These are phyloP conservation scores for Amylocarpus encephaloides DNA, from an alignment of 2,329 filamentous ascomycete genomes.

Conservation along the genomic window DNA sequence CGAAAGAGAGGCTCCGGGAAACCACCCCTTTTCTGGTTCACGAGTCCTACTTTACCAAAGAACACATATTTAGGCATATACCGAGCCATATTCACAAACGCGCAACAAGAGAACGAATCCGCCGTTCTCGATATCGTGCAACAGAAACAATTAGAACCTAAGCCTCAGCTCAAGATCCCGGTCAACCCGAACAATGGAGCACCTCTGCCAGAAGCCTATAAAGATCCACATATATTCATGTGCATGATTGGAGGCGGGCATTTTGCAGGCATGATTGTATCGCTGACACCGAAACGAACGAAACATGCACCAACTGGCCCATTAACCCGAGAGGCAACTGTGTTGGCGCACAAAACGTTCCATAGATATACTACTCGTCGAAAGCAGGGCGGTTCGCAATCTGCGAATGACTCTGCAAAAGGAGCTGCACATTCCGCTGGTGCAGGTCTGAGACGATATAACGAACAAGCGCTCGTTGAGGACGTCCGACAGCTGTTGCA, in stretches of 20 bases:
- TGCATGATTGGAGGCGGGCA: constrained; percentile 99
- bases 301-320: constrained; percentile 61
- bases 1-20: constrained; percentile 54
- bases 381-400: constrained; percentile 94
- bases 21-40: constrained; percentile 79
- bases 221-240: constrained; percentile 82
- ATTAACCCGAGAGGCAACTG: constrained; percentile 77
- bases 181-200: constrained; percentile 46
- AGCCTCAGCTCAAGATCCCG: constrained; percentile 40
- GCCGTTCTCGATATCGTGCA: constrained; percentile 62
- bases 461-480: constrained; percentile 82
- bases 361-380: constrained; percentile 93
- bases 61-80: constrained; percentile 84
- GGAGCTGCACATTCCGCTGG: constrained; percentile 91
- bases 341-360: constrained; percentile 94
- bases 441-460: constrained; percentile 82
- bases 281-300: constrained; percentile 70
- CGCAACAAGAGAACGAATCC: constrained; percentile 59
- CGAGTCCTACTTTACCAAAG: constrained; percentile 64
- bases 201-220: constrained; percentile 49
- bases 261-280: constrained; percentile 94
- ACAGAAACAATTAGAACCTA: constrained; percentile 70
- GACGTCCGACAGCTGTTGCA: constrained; percentile 75
- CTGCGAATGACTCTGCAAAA: constrained; percentile 89
- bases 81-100: constrained; percentile 66